Conservation (phyloP, 495 filamentous ascomycete species). For the Pyrenula massariospora region DNA sequence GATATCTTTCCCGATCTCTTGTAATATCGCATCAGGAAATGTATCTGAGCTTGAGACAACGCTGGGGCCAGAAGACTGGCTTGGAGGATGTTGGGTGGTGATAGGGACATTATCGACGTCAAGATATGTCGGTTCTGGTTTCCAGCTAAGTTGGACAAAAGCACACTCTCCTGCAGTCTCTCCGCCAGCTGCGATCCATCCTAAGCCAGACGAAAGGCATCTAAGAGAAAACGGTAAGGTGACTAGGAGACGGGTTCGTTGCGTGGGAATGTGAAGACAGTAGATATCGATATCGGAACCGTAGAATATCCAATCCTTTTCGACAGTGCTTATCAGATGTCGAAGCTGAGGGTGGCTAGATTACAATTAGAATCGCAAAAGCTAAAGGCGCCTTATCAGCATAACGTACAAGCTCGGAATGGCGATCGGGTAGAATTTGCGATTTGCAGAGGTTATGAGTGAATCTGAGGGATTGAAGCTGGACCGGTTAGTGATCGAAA, state of each 20-base stretch:
- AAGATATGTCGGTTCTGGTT: conserved; percentile 19
- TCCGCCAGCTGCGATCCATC: conserved; percentile 85
- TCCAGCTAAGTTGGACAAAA: conserved; percentile 54
- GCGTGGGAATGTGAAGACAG: conserved; percentile 56
- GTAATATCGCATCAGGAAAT: conserved; percentile 35
- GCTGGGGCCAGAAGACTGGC: neutral
- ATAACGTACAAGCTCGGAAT: conserved; percentile 61
- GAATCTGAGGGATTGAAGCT: conserved; percentile 48
- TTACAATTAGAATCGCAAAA: neutral
- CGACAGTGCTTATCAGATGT: conserved; percentile 74
- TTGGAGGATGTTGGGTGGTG: conserved; percentile 1
- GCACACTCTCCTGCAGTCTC: conserved; percentile 71
- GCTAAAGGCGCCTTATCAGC: conserved; percentile 3
- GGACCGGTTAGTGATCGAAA: conserved; percentile 2
- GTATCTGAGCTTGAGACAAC: conserved; percentile 1
- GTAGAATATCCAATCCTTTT: conserved; percentile 69
- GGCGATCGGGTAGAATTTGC: conserved; percentile 61
- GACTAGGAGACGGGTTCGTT: conserved; percentile 63
- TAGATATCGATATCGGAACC: conserved; percentile 64
- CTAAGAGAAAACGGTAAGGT: conserved; percentile 69
- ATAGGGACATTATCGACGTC: conserved; percentile 7
- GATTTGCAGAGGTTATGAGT: conserved; percentile 49
- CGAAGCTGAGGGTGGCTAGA: conserved; percentile 84
- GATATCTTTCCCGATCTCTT: conserved; percentile 44
- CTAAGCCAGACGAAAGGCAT: conserved; percentile 72